Conservation (phyloP, 2,329 filamentous ascomycete species). For the Catunica adiposa region DNA sequence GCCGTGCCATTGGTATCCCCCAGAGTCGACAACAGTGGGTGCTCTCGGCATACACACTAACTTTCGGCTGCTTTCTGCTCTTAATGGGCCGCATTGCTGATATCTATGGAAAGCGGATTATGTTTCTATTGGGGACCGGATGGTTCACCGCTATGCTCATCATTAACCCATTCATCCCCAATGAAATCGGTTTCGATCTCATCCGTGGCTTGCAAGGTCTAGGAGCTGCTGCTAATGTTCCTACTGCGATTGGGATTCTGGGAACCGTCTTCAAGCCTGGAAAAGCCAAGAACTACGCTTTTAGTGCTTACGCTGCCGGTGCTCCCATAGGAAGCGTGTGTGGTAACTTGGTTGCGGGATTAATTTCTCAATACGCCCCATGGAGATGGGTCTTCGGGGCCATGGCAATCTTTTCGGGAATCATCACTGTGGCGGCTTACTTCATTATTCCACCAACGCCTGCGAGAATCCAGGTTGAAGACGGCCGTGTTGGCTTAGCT, state of each 20-base stretch:
- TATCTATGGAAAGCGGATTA: conserved; percentile 46
- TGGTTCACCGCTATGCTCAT: conserved; percentile 45
- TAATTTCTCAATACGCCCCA: conserved; percentile 43
- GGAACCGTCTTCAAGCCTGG: conserved; percentile 51
- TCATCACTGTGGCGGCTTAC: conserved; percentile 39
- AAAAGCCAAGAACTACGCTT: conserved; percentile 54
- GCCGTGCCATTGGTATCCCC: conserved; percentile 37
- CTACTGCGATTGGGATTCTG: conserved; percentile 53
- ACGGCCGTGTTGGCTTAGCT: conserved; percentile 1
- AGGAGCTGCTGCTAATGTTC: conserved; percentile 52
- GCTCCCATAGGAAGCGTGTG: conserved; percentile 47
- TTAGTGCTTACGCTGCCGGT: conserved; percentile 47
- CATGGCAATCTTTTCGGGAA: conserved; percentile 40
- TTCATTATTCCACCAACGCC: conserved; percentile 42
- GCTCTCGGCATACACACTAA: conserved; percentile 46
- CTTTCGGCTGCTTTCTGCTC: conserved; percentile 51
- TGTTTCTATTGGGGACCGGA: conserved; percentile 47
- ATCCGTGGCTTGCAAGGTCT: conserved; percentile 51
- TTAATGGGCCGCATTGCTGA: conserved; percentile 53
- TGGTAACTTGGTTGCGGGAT: conserved; percentile 47
- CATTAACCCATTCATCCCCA: conserved; percentile 45
- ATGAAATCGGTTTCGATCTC: conserved; percentile 51
- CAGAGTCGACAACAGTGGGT: conserved; percentile 47
- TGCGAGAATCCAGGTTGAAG: conserved; percentile 15
- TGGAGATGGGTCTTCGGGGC: conserved; percentile 56